These are phyloP conservation scores for Flagelloscypha sp. DNA, from an alignment of 768 basidiomycete genomes.

Conservation along the genomic window DNA sequence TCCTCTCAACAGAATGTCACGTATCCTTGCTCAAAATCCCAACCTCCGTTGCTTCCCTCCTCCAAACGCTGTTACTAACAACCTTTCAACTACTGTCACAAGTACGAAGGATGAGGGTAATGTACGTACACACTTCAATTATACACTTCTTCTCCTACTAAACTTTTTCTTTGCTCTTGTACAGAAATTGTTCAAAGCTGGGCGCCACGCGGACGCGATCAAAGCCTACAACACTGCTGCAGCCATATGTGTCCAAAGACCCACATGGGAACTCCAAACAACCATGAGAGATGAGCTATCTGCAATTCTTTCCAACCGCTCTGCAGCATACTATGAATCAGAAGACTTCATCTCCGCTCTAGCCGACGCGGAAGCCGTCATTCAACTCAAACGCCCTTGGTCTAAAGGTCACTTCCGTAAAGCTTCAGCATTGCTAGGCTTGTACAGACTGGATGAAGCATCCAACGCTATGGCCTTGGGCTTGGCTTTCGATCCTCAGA, in stretches of 20 bases:
- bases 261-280: slow-evolving; percentile 82
- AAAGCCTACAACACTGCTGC: slow-evolving; percentile 74
- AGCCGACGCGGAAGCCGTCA: slow-evolving; percentile 87
- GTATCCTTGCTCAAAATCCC: slow-evolving; percentile 60
- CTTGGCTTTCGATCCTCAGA: slow-evolving; percentile 73
- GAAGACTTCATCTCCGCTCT: slow-evolving; percentile 72
- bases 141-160: slow-evolving; percentile 10
- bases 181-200: slow-evolving; percentile 71
- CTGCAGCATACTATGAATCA: slow-evolving; percentile 74
- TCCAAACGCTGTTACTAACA: slow-evolving; percentile 69
- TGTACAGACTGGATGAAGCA: slow-evolving; percentile 65
- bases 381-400: slow-evolving; percentile 79
- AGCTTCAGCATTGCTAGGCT: slow-evolving; percentile 76
- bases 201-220: slow-evolving; percentile 64
- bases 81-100: slow-evolving; percentile 66
- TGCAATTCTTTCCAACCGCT: slow-evolving; percentile 84
- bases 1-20: slow-evolving; percentile 67
- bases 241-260: slow-evolving; percentile 67
- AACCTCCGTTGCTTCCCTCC: slow-evolving; percentile 68
- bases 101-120: slow-evolving; percentile 92
- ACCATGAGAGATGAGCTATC: slow-evolving; percentile 86
- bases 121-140: slow-evolving; percentile 38
- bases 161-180: slow-evolving; percentile 18
- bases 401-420: slow-evolving; percentile 95
- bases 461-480: slow-evolving; percentile 77